Evolutionary conservation across 495 filamentous ascomycete species (phyloP), one percentile per base, ranked within the genome.

Genomic region (Ascobolus immersus): DNA sequence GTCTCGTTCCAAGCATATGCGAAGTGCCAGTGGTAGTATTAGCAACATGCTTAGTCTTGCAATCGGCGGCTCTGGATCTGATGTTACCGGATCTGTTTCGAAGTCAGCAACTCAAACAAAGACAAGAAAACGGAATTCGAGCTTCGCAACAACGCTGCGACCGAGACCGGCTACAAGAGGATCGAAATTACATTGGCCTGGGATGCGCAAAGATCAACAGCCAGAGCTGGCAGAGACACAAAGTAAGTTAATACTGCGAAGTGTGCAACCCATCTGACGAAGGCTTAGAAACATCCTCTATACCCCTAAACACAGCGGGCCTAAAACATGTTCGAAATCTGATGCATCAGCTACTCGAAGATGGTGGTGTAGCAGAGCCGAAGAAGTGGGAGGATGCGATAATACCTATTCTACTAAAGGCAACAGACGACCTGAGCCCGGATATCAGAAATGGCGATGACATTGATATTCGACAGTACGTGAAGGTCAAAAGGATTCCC

Each of bases 381-480:
- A 53, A 62, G 2, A 68, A 69, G 28, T 99, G 89, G 89, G 84
- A 94, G 42, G 79, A 69, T 34, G 78, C 89, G 0, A 60, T 99
- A 13, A 64, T 93, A 32, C 89, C 89, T 9, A 89, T 94, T 33
- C 57, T 99, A 2, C 58, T 94, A 12, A 75, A 81, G 40, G 82
- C 80, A 38, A 84, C 84, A 0, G 81, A 91, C 42, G 86, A 92
- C 44, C 80, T 99, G 13, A 77, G 91, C 42, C 89, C 89, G 4
- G 71, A 93, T 51, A 72, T 92, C 15, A 71, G 81, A 32, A 61
- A 61, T 29, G 79, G 78, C 2, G 89, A 99, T 45, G 77, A 84
- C 44, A 92, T 94, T 55, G 84, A 99, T 50, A 92, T 99, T 39
- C 68, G 86, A n/a, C 84, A 94, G 45, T 99, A 92, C 45, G 73